A percentile compares a stretch with the other conserved stretches of the same genome.
Evolutionary conservation across 208 protist genomes (phyloP).

Genomic region (Giardia duodenalis): DNA sequence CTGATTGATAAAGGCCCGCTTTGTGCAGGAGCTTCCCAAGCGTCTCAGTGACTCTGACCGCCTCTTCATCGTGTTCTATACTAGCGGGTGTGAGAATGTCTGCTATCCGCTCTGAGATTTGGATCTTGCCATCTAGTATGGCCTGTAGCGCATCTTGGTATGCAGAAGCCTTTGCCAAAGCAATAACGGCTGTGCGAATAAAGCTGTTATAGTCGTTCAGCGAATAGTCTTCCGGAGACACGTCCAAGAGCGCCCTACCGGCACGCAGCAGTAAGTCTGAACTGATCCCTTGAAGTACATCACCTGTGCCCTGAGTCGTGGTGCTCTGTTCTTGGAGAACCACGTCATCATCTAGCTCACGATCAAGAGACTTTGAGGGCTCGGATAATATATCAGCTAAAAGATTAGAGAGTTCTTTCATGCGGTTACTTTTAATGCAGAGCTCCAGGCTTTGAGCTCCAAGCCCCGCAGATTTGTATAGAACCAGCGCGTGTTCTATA

Average conservation of each 20-base stretch:
- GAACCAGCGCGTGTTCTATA: neutral
- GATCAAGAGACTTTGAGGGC: too few species aligned
- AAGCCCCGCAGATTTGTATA: neutral
- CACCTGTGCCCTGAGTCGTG: neutral
- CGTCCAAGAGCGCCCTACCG: neutral
- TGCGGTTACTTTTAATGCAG: neutral
- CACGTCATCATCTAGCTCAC: too few species aligned
- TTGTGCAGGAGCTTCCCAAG: slow-evolving; percentile 26
- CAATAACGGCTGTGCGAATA: neutral
- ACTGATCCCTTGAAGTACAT: neutral
- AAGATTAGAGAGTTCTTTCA: neutral
- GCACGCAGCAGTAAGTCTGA: neutral
- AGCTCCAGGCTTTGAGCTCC: neutral
- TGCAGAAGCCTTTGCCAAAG: neutral
- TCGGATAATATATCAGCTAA: neutral
- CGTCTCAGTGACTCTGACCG: neutral
- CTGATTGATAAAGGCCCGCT: neutral
- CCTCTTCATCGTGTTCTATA: neutral
- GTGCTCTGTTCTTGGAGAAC: neutral
- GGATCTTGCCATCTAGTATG: neutral
- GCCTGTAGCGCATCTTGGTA: neutral
- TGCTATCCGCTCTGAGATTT: neutral
- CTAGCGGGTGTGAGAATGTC: slow-evolving; percentile 9
- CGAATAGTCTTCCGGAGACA: neutral
- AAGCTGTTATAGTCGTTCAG: slow-evolving; percentile 16